Evolutionary conservation across 164 flowering plant species (phyloP), one percentile per base, ranked within the genome.

Genomic region (Liriodendron chinense): DNA sequence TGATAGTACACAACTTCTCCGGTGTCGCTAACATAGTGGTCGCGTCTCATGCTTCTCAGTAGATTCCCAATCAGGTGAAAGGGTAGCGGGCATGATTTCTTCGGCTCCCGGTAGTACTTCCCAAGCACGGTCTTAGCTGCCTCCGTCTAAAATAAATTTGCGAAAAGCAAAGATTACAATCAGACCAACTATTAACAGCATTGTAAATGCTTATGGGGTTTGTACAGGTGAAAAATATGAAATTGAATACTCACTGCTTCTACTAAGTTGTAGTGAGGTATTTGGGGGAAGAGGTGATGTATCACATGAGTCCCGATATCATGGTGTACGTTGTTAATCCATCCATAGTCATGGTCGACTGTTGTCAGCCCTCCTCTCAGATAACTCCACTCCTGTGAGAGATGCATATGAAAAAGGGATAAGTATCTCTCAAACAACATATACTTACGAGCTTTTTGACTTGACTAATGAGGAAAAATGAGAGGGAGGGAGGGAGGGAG

Each of bases 291-390:
- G 28, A 88, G 88, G 75, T 89, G 92, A 77, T 89, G 92, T 1
- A 87, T 80, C 71, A 93, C 99, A 81, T 93, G 99, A 23, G 98
- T 95, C 72, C 98, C 98, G 64, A 93, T 93, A 71, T 95, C 94
- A 77, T 95, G 98, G 78, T 95, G 99, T 78, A 95, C 86, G 80
- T 85, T 87, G 77, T 95, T 95, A 75, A 95, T 77, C 85, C 78
- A 62, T 64, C 98, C 98, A 59, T 95, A 95, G 23, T 93, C 98
- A 26, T 90, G 89, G 80, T 95, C 98, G 2, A 92, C 76, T 2
- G 98, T 94, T 7, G 98, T 93, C 6, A 95, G 87, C 22, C 92
- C 98, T 79, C 98, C 98, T 21, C 98, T 83, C 59, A 95, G 72
- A 69, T 93, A 95, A 76, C 82, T 93, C 98, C 98, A 95, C 86